Evolutionary conservation across 2,329 filamentous ascomycete genomes (phyloP), one percentile per base, ranked within the genome.

Genomic region (Nemania sp.): DNA sequence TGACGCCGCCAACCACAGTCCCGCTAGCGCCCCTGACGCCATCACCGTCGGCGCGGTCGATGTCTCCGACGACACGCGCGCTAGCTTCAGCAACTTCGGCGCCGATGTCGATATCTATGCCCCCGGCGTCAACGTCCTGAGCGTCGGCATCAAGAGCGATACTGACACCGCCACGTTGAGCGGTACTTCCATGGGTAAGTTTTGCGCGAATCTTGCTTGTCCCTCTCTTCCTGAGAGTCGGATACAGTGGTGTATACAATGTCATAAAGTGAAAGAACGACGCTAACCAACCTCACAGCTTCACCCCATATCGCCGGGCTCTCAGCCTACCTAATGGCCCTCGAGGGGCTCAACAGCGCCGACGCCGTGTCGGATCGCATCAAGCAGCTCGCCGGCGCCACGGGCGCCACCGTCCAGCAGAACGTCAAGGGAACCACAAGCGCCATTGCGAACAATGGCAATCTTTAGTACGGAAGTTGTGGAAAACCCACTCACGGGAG

Each of bases 221-320:
- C 15, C 20, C 5, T 36, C 33, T n/a, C 15, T 5, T n/a, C 31
- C 5, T 33, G 31, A 14, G 5, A n/a, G 31, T 17, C 9, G 12
- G n/a, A 20, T 20, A 3, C 3, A 37, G 22, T n/a, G n/a, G n/a
- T n/a, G n/a, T n/a, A n/a, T n/a, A n/a, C 28, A 5, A 31, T 3
- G 9, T 14, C 5, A 4, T 31, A 5, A 12, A 9, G 28, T 31
- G 9, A 24, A 4, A 15, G 8, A 43, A 31, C 19, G 30, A 40
- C 41, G 36, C 64, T 66, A 63, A 66, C 53, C 7, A 3, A 9
- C 20, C 8, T 8, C 15, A 76, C 77, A 81, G 84, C 86, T 22
- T 79, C 80, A 11, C 86, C 86, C 1, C 86, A 89, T 67, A 78
- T 89, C 49, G 80, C 83, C 42, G 87, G 87, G 42, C 75, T 90